phyloP scores from a whole-genome alignment of 1,139 yeast genomes.

The Lodderomyces jiufengensis region DNA sequence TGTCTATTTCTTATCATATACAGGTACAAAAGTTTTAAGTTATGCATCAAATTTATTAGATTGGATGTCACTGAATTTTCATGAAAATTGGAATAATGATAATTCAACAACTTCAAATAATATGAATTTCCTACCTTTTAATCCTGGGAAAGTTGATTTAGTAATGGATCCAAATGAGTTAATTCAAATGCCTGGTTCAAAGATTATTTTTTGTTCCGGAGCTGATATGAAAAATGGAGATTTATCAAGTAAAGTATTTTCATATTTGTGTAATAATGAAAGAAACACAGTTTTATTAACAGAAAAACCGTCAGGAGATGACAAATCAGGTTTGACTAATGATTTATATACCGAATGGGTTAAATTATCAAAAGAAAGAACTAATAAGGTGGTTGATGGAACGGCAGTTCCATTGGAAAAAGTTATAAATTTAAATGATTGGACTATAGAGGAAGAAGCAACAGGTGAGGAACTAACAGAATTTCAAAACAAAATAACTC shows the following conservation, averaged over 20 bases:
- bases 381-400: conserved; percentile 52
- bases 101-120: conserved; percentile 18
- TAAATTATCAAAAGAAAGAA: conserved; percentile 32
- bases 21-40: conserved; percentile 74
- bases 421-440: conserved; percentile 27
- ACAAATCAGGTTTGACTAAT: conserved; percentile 19
- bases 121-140: conserved; percentile 56
- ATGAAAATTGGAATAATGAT: conserved; percentile 60
- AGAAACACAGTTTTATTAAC: conserved; percentile 72
- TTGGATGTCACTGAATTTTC: conserved; percentile 86
- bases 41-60: conserved; percentile 89
- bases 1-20: conserved; percentile 68
- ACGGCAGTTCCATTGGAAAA: conserved; percentile 52
- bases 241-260: conserved; percentile 53
- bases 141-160: conserved; percentile 59
- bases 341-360: conserved; percentile 59
- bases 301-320: conserved; percentile 41
- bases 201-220: conserved; percentile 79
- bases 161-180: conserved; percentile 57
- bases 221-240: conserved; percentile 66
- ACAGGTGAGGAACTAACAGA: conserved; percentile 47
- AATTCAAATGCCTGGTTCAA: conserved; percentile 59
- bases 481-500: conserved; percentile 45
- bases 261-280: conserved; percentile 58
- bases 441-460: conserved; percentile 48